Conservation (phyloP, 768 basidiomycete genomes). For the Austroboletus eburneus region DNA sequence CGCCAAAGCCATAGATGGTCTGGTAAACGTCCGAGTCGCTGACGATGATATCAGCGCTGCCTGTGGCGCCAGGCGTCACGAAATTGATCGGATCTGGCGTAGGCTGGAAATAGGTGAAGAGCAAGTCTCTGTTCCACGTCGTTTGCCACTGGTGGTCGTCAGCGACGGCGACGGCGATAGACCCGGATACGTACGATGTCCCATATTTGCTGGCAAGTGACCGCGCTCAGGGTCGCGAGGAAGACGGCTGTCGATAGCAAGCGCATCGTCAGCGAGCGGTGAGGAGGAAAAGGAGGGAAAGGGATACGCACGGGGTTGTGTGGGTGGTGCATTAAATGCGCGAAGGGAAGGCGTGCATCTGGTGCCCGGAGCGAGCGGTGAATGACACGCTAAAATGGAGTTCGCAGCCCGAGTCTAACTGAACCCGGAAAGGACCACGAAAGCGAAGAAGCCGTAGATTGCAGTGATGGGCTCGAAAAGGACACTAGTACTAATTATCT, state of each 20-base stretch:
- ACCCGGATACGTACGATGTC: slow-evolving; percentile 40
- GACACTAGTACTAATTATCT: too few species aligned
- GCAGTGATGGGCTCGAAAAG: not conserved
- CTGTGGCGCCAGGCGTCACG: slow-evolving; percentile 46
- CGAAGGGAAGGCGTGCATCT: too few species aligned
- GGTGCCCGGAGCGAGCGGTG: too few species aligned
- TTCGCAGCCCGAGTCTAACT: too few species aligned
- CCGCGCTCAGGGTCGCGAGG: slow-evolving; percentile 20
- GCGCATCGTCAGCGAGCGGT: slow-evolving; percentile 9
- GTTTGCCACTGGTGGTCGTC: slow-evolving; percentile 50
- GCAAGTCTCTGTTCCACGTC: slow-evolving; percentile 30
- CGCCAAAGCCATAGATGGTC: slow-evolving; percentile 64
- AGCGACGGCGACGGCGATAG: not conserved
- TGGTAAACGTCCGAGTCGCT: slow-evolving; percentile 55
- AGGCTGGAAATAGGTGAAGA: slow-evolving; percentile 31
- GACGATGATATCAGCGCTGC: slow-evolving; percentile 59
- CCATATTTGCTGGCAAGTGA: slow-evolving; percentile 48
- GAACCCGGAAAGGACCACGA: slow-evolving; percentile 5
- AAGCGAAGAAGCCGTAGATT: slow-evolving; percentile 2
- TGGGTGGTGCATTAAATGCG: slow-evolving; percentile 25
- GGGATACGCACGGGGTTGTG: too few species aligned
- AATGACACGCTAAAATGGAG: too few species aligned
- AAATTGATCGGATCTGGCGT: slow-evolving; percentile 31
- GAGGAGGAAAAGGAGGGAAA: slow-evolving; percentile 2
- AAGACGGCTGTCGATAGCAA: slow-evolving; percentile 12